Evolutionary conservation across 441 rosid genomes (phyloP).

Genomic region (Codiaeum variegatum): DNA sequence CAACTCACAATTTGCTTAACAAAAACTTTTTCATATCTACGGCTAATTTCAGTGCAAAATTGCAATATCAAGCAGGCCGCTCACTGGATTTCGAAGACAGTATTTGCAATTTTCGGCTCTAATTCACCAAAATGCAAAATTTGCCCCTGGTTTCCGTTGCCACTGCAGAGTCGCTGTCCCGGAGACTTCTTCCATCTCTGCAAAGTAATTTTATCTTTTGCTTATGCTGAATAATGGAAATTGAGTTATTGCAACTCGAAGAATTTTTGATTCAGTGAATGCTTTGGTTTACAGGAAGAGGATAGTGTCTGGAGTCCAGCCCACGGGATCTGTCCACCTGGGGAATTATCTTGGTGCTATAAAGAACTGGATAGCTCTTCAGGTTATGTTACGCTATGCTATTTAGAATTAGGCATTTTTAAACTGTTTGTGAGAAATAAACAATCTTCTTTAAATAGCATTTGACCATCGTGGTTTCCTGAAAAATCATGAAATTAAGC

Average conservation of each 20-base stretch:
- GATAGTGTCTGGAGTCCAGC: conserved; percentile 90
- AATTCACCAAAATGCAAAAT: conserved; percentile 21
- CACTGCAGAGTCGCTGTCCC: conserved; percentile 40
- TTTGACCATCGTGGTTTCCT: no score
- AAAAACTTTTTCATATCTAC: not conserved
- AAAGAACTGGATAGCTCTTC: conserved; percentile 79
- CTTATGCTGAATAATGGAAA: not conserved
- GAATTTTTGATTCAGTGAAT: not conserved
- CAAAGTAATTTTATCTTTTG: conserved; percentile 30
- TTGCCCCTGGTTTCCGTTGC: conserved; percentile 35
- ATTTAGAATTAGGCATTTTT: not conserved
- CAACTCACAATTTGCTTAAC: not conserved
- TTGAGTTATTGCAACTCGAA: not conserved
- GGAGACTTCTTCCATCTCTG: conserved; percentile 37
- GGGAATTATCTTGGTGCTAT: conserved; percentile 95
- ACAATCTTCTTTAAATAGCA: not conserved
- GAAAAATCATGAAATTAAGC: not conserved
- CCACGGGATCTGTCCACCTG: conserved; percentile 83
- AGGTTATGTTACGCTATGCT: conserved; percentile 37
- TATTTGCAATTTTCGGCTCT: conserved; percentile 14
- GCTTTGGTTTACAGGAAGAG: conserved; percentile 49
- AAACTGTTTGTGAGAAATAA: not conserved
- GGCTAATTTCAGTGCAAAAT: not conserved
- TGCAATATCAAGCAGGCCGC: conserved; percentile 27
- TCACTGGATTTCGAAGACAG: conserved; percentile 19